A percentile compares a stretch with the other conserved stretches of the same genome.
phyloP scores from a whole-genome alignment of 352 stramenopile species.

The Globisporangium spinosum region DNA sequence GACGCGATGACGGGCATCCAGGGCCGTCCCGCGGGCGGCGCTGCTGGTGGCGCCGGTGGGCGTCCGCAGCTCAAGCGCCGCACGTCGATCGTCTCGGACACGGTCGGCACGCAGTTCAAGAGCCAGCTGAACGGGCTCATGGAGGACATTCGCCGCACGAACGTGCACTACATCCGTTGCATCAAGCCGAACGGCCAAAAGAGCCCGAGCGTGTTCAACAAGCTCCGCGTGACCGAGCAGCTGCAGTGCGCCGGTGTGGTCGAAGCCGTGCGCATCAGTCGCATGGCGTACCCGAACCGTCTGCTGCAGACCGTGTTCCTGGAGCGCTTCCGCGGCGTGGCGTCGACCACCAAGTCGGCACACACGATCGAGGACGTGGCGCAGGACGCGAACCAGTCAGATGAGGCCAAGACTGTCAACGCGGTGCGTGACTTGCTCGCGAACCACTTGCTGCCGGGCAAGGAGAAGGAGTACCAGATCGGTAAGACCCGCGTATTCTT shows the following conservation, averaged over 20 bases:
- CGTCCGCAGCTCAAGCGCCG: conserved; percentile 56
- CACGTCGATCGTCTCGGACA: conserved; percentile 80
- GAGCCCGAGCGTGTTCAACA: conserved; percentile 84
- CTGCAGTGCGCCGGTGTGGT: conserved; percentile 97
- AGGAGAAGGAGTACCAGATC: conserved; percentile 73
- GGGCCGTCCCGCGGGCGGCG: neutral
- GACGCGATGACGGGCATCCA: conserved; percentile 44
- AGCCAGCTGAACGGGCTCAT: conserved; percentile 92
- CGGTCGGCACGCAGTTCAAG: conserved; percentile 88
- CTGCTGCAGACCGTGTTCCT: conserved; percentile 88
- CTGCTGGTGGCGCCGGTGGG: neutral
- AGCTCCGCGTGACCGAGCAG: conserved; percentile 94
- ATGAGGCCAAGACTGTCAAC: conserved; percentile 38
- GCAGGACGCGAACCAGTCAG: conserved; percentile 13
- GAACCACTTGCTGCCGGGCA: conserved; percentile 56
- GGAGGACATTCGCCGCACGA: conserved; percentile 92
- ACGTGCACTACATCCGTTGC: conserved; percentile 98
- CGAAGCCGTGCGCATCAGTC: conserved; percentile 96
- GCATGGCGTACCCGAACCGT: conserved; percentile 97
- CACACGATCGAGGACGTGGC: neutral
- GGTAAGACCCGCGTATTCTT: conserved; percentile 94
- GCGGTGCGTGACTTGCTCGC: conserved; percentile 51
- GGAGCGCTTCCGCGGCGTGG: conserved; percentile 77
- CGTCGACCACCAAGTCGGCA: conserved; percentile 14
- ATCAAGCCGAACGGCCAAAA: conserved; percentile 98